Evolutionary conservation across 2,329 filamentous ascomycete species (phyloP), one percentile per base, ranked within the genome.

Genomic region (Ophiostoma perfectum): DNA sequence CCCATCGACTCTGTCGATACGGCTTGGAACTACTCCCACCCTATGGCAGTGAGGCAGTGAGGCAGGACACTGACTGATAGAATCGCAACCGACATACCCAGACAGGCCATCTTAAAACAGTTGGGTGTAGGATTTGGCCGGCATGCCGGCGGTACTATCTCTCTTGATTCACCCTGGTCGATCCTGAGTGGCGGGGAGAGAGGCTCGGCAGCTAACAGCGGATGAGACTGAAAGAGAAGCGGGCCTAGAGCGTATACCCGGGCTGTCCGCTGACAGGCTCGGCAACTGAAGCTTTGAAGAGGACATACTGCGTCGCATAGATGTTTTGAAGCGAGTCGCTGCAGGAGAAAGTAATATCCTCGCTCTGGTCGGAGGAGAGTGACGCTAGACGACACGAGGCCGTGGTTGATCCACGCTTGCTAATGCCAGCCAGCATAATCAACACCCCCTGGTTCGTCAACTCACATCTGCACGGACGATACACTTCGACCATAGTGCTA

Each of bases 201-300:
- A 55, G 18, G 18, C 49, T 55, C 49, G 49, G 49, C 49, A 55
- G 27, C 49, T 27, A 55, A 55, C n/a, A 55, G 27, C 49, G 49
- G 49, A n/a, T 55, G 49, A 9, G n/a, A 55, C 11, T 27, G 16
- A n/a, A 52, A n/a, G 18, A 9, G n/a, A 55, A 27, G n/a, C 27
- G 27, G 27, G 27, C 27, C 27, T 27, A 27, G 27, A 36, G 27
- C 18, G n/a, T 12, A 55, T 55, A 55, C 6, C 14, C 18, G 49
- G 49, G 18, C 49, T 55, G 18, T 55, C 4, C 7, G 11, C 27
- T 27, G 27, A 27, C 49, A 27, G n/a, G 27, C 18, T 55, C 49
- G 18, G 49, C 49, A 55, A 18, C 49, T 55, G 27, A 27, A 27
- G 27, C 27, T 11, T 9, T 27, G 0, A 27, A 7, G 49, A 55